Evolutionary conservation across 2,329 filamentous ascomycete species (phyloP), one percentile per base, ranked within the genome.

Genomic region (Neofusicoccum cordaticola): DNA sequence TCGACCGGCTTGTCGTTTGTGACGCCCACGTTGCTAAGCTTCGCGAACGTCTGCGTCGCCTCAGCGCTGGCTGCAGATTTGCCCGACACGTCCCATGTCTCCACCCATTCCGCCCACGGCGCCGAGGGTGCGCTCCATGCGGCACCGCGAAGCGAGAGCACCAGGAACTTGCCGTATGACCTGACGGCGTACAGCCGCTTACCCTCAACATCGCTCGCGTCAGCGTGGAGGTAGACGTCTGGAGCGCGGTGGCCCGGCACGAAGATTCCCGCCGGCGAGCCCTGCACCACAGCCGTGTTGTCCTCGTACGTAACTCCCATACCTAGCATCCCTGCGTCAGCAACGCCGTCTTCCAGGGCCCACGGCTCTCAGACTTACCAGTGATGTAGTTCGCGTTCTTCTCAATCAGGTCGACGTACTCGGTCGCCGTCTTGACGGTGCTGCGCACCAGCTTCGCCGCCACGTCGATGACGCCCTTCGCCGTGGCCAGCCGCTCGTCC

Each of bases 331-430:
- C 5, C 27, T 5, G 27, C 27, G 27, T 31, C 27, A 31, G 27
- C 6, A 31, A 5, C 27, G 27, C 7, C 27, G 27, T 31, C 27
- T 5, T 1, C 27, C 27, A 5, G 27, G 27, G 6, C 6, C 27
- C 27, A 31, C 27, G 27, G 27, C 27, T 5, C 27, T 5, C 9
- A 27, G 8, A 42, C 63, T 50, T 13, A 77, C 80, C 80, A 5
- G 81, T 82, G 51, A 83, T 83, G 66, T 81, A 83, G 1, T 77
- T 81, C 0, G 81, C 80, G 48, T 82, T 83, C 64, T 75, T 77
- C 66, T 83, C 76, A 47, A 83, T 81, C 0, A 81, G 80, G 31
- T 75, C 75, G 2, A 83, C 81, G 52, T 83, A 83, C 41, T 79
- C 72, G 67, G 80, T 79, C 2, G 81, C 81, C 15, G 78, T 75